Percentiles rank a stretch among this genome's conserved stretches.
Evolutionary conservation across 345 rosid genomes (phyloP).

Genomic region (Citrus hindsii): DNA sequence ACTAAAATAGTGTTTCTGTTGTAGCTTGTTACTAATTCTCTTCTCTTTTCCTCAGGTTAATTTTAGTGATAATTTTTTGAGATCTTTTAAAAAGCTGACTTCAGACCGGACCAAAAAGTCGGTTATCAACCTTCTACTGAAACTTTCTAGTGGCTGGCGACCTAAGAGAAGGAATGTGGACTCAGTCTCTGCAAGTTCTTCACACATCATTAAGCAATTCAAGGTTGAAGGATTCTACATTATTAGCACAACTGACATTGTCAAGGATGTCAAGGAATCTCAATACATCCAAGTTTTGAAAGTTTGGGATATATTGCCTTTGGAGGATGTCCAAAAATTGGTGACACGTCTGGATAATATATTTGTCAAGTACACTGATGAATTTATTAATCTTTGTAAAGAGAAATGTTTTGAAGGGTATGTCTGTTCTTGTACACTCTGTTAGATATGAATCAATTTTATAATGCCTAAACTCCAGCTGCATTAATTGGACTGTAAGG

Average conservation of each 20-base stretch:
- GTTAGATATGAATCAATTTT: background rate
- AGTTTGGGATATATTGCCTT: constrained; percentile 53
- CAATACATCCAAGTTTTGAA: constrained; percentile 41
- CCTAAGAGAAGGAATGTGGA: constrained; percentile 39
- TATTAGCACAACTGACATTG: constrained; percentile 43
- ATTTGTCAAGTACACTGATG: constrained; percentile 34
- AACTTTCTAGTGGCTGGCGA: constrained; percentile 51
- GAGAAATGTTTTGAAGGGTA: constrained; percentile 53
- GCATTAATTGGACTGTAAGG: background rate
- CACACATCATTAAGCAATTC: constrained; percentile 37
- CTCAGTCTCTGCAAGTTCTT: constrained; percentile 25
- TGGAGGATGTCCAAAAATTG: constrained; percentile 32
- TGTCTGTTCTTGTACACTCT: background rate
- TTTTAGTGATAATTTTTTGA: constrained; percentile 44
- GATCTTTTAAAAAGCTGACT: constrained; percentile 43
- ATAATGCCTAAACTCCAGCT: background rate
- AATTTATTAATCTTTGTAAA: constrained; percentile 40
- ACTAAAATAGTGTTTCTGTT: background rate
- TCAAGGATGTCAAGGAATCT: constrained; percentile 30
- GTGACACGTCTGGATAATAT: constrained; percentile 40
- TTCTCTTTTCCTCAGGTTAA: constrained; percentile 32
- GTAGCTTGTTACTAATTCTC: background rate
- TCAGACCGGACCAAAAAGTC: constrained; percentile 19
- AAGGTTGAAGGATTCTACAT: constrained; percentile 36
- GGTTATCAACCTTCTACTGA: constrained; percentile 28